Percentiles rank a stretch among this genome's conserved stretches.
Evolutionary conservation across 768 basidiomycete genomes (phyloP).

Genomic region (Arthromyces matolae): DNA sequence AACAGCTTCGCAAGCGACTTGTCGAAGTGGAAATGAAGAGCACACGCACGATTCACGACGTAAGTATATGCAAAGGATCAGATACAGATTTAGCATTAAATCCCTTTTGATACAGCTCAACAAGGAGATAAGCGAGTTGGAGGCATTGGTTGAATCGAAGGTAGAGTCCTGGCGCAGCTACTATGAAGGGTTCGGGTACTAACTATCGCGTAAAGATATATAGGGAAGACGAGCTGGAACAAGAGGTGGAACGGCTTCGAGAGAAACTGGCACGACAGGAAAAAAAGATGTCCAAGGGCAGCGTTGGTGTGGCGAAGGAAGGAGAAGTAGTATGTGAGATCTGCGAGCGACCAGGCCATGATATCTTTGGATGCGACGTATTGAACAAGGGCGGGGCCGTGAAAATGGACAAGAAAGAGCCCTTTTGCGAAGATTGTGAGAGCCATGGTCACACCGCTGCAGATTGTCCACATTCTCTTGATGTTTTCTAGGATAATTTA

Average conservation of each 20-base stretch:
- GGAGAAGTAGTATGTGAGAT: conserved; percentile 71
- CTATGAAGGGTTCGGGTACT: neutral
- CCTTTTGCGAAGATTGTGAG: conserved; percentile 85
- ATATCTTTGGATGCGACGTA: conserved; percentile 80
- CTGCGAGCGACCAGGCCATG: conserved; percentile 81
- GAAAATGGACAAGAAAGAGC: conserved; percentile 26
- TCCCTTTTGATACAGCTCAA: no score
- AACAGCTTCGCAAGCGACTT: conserved; percentile 66
- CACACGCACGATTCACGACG: conserved; percentile 65
- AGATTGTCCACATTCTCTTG: conserved; percentile 81
- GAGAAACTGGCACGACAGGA: conserved; percentile 59
- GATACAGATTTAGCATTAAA: no score
- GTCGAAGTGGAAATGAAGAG: conserved; percentile 73
- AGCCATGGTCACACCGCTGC: conserved; percentile 69
- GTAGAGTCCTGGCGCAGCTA: conserved; percentile 34
- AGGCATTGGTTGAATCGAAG: conserved; percentile 92
- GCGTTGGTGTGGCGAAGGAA: conserved; percentile 29
- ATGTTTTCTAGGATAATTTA: conserved; percentile 62
- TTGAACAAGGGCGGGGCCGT: conserved; percentile 51
- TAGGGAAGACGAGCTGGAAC: conserved; percentile 88
- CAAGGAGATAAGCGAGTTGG: conserved; percentile 90
- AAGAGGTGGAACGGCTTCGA: conserved; percentile 73
- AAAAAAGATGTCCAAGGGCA: conserved; percentile 55
- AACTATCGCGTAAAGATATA: conserved; percentile 60
- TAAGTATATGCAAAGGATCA: conserved; percentile 19